These are phyloP conservation scores for Clarireedia paspali DNA, from an alignment of 2,329 filamentous ascomycete genomes.

Conservation along the genomic window DNA sequence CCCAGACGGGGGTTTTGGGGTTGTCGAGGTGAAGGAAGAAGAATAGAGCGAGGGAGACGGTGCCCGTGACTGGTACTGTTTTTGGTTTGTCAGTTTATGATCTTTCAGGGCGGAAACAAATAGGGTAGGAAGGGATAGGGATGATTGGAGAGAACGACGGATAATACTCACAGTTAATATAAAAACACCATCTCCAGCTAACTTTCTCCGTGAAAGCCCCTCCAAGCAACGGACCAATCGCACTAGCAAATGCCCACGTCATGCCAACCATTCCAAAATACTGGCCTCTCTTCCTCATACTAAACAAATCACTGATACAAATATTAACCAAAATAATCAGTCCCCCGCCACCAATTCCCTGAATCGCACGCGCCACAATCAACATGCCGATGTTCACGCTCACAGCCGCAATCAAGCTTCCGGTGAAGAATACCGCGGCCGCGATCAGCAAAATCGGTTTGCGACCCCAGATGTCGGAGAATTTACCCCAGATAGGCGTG, in stretches of 20 bases:
- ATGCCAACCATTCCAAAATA: conserved; percentile 59
- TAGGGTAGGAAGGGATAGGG: no score
- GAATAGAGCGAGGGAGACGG: conserved; percentile 42
- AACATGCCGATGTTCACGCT: conserved; percentile 38
- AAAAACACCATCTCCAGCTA: conserved; percentile 51
- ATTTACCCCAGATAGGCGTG: conserved; percentile 57
- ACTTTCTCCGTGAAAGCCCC: conserved; percentile 57
- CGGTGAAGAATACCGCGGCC: conserved; percentile 43
- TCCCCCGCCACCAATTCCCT: conserved; percentile 41
- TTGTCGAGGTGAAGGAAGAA: conserved; percentile 61
- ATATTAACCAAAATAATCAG: conserved; percentile 46
- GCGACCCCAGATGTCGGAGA: conserved; percentile 51
- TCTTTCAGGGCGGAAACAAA: neutral
- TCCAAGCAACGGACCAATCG: conserved; percentile 58
- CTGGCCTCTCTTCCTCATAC: conserved; percentile 35
- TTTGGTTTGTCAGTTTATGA: neutral
- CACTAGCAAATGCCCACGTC: conserved; percentile 54
- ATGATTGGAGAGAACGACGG: neutral
- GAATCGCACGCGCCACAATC: conserved; percentile 33
- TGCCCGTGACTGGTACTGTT: conserved; percentile 1
- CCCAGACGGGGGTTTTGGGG: conserved; percentile 52
- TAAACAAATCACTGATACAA: conserved; percentile 47
- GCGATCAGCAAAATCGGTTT: conserved; percentile 44
- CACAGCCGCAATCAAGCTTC: conserved; percentile 41
- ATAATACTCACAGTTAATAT: conserved; percentile 23